Evolutionary conservation across 768 basidiomycete genomes (phyloP).

Genomic region (Boletales sp.): DNA sequence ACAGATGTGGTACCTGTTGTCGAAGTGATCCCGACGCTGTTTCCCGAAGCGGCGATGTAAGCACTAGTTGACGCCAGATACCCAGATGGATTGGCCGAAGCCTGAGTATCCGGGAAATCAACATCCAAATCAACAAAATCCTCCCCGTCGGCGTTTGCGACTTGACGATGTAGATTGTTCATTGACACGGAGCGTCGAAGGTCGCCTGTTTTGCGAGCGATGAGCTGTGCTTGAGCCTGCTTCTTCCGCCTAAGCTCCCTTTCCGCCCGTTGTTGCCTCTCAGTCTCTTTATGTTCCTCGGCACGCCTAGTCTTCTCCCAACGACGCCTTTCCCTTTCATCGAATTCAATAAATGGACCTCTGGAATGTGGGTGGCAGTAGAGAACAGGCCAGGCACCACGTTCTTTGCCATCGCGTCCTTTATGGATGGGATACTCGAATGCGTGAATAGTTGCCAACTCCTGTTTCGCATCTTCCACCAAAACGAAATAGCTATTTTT

Average conservation of each 20-base stretch:
- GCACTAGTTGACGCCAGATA: constrained; percentile 57
- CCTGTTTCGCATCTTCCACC: constrained; percentile 84
- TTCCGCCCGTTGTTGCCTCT: constrained; percentile 23
- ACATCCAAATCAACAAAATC: constrained; percentile 41
- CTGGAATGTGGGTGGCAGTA: constrained; percentile 72
- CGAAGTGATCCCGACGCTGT: constrained; percentile 90
- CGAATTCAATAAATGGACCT: constrained; percentile 72
- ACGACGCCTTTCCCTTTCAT: constrained; percentile 66
- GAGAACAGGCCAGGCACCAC: constrained; percentile 77
- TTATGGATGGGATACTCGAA: constrained; percentile 71
- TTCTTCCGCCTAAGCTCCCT: constrained; percentile 28
- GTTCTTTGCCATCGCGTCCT: constrained; percentile 48
- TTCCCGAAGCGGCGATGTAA: constrained; percentile 91
- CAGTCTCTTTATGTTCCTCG: constrained; percentile 37
- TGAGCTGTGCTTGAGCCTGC: constrained; percentile 25
- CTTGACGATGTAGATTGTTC: constrained; percentile 66
- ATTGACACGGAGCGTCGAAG: constrained; percentile 73
- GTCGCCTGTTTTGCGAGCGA: constrained; percentile 41
- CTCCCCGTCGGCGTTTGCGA: constrained; percentile 38
- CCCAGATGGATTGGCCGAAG: constrained; percentile 67
- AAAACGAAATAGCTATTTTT: constrained; percentile 75
- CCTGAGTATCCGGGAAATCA: constrained; percentile 34
- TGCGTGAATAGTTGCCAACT: constrained; percentile 79
- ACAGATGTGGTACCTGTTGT: constrained; percentile 83
- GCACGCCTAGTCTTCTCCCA: constrained; percentile 54